Evolutionary conservation across 768 basidiomycete genomes (phyloP), one percentile per base, ranked within the genome.

Genomic region (Boletus tomentosulus): DNA sequence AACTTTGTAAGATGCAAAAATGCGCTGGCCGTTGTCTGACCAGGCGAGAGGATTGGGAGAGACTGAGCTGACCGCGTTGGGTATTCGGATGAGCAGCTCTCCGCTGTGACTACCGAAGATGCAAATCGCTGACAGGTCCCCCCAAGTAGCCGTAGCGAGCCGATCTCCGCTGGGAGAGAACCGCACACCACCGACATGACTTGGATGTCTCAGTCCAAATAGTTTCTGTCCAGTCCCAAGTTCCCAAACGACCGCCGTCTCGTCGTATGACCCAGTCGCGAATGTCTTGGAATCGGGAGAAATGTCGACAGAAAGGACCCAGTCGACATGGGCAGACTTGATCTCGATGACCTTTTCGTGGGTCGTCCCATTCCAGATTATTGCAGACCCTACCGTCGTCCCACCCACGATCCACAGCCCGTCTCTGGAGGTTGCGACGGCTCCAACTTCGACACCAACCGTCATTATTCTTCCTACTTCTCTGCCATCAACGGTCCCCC

Each of bases 141-240:
- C 44, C 54, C 43, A 45, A 15, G 52, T 53, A n/a, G 35, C 48
- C 22, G 49, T 51, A 33, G 46, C 55, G 16, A 56, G 16, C 11
- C 50, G 50, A 4, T 44, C 45, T 15, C 50, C 55, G 45, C 13
- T 42, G 13, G 55, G 55, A 24, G 55, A 56, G 39, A 56, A 56
- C 19, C 38, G 50, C 27, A 43, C 35, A 33, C 35, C 33, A 15
- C 47, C 42, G 22, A 48, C 41, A 10, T 49, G 52, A 7, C 15
- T 24, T 7, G 50, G 49, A 41, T 46, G 35, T 41, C 16, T n/a
- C 6, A 45, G 27, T 19, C 27, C 50, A 6, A 51, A 16, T 1
- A 51, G 4, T 12, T 35, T 50, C 16, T 30, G 16, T 6, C 45
- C 54, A 5, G 50, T 57, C 13, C 2, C 11, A 3, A 55, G 10